Evolutionary conservation across 371 early-diverging fungal species (phyloP).

Genomic region (Apophysomyces elegans): DNA sequence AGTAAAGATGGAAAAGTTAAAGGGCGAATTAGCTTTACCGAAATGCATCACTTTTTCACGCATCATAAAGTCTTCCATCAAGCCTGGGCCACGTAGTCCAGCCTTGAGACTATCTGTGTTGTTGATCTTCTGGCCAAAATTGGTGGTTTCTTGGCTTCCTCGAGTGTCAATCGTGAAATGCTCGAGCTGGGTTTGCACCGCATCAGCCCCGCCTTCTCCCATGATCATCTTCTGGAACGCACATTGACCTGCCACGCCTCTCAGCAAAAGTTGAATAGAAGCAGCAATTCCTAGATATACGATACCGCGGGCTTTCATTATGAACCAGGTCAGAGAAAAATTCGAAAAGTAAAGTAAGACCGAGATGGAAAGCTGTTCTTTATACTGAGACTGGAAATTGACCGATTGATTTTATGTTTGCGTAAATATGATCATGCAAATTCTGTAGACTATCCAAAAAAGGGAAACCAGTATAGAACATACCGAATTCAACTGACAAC

Average conservation of each 20-base stretch:
- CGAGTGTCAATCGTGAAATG: slow-evolving; percentile 16
- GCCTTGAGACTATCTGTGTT: slow-evolving; percentile 33
- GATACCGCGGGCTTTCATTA: neutral
- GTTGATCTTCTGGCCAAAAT: slow-evolving; percentile 20
- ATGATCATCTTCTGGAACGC: slow-evolving; percentile 10
- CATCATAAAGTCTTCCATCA: slow-evolving; percentile 55
- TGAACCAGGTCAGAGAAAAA: neutral
- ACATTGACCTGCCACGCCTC: slow-evolving; percentile 4
- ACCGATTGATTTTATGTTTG: too few relatives aligned
- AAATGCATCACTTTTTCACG: slow-evolving; percentile 61
- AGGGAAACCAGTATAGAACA: too few relatives aligned
- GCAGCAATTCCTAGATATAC: neutral
- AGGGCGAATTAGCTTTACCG: slow-evolving; percentile 23
- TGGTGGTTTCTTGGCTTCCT: slow-evolving; percentile 19
- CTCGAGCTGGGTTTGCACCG: slow-evolving; percentile 11
- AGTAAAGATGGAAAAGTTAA: too few relatives aligned
- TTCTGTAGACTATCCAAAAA: too few relatives aligned
- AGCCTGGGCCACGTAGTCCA: slow-evolving; percentile 49
- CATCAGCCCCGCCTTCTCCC: slow-evolving; percentile 10
- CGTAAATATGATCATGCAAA: too few relatives aligned
- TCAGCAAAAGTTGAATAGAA: neutral
- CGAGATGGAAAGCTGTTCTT: neutral
- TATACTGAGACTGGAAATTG: neutral
- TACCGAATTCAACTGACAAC: too few relatives aligned
- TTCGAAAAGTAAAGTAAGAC: neutral